Evolutionary conservation across 768 basidiomycete species (phyloP).

Genomic region (Tephrocybe sp.): DNA sequence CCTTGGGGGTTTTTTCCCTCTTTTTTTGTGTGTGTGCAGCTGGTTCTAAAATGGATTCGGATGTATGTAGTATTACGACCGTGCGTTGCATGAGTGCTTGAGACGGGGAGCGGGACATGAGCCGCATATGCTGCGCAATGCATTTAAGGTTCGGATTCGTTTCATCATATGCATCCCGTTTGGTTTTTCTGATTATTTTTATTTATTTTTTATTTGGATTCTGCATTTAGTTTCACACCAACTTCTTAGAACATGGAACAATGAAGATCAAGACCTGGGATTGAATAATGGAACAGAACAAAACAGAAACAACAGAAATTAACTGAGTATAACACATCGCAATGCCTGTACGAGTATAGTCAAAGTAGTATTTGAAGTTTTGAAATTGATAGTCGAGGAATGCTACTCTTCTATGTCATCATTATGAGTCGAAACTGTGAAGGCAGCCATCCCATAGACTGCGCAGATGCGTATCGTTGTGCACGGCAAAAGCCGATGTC

Average conservation of each 20-base stretch:
- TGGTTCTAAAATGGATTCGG: not conserved
- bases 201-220: not conserved
- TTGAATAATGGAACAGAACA: not conserved
- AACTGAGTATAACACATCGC: not conserved
- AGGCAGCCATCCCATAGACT: no score
- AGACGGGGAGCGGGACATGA: conserved; percentile 42
- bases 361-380: not conserved
- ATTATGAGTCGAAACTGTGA: no score
- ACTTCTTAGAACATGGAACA: conserved; percentile 29
- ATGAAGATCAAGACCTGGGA: conserved; percentile 33
- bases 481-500: not conserved
- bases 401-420: no score
- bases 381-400: no score
- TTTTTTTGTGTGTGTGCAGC: not conserved
- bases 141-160: conserved; percentile 11
- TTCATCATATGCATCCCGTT: no score
- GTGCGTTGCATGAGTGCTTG: conserved; percentile 39
- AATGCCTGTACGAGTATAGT: no score
- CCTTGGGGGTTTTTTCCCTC: conserved; percentile 5
- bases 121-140: conserved; percentile 41
- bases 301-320: not conserved
- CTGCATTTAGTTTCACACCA: conserved; percentile 16
- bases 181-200: not conserved
- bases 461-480: no score
- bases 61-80: conserved; percentile 37